A percentile compares a stretch with the other conserved stretches of the same genome.
phyloP scores from a whole-genome alignment of 306 rosid species.

The Cyamopsis tetragonoloba region DNA sequence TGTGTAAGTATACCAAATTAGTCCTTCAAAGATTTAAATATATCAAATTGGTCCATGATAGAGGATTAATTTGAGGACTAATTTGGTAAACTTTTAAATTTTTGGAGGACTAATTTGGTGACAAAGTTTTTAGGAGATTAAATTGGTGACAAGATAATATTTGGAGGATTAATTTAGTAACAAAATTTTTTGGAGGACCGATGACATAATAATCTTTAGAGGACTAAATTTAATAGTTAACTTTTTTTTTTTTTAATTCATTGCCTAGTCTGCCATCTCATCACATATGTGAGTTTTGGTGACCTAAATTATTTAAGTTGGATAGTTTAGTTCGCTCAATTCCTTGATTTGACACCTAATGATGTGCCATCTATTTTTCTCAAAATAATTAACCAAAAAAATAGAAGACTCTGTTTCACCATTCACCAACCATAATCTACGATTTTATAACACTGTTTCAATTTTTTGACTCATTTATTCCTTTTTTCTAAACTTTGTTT shows the following conservation, averaged over 20 bases:
- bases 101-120: too few relatives aligned
- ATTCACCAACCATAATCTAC: neutral
- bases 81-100: too few relatives aligned
- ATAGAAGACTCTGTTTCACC: neutral
- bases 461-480: neutral
- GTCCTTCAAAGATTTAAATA: too few relatives aligned
- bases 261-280: neutral
- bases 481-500: neutral
- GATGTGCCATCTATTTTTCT: neutral
- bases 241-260: neutral
- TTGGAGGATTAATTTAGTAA: too few relatives aligned
- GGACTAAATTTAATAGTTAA: too few relatives aligned
- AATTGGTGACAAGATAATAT: too few relatives aligned
- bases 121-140: too few relatives aligned
- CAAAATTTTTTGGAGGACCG: too few relatives aligned
- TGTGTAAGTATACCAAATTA: too few relatives aligned
- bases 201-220: too few relatives aligned
- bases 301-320: slow-evolving; percentile 12
- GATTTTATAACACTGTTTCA: neutral
- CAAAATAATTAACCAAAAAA: neutral
- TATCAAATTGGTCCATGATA: too few relatives aligned
- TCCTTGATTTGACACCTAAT: neutral
- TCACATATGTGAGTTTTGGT: slow-evolving; percentile 1
- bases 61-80: too few relatives aligned
- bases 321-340: neutral